Evolutionary conservation across 2,329 filamentous ascomycete genomes (phyloP), one percentile per base, ranked within the genome.

Genomic region (Xylaria digitata): DNA sequence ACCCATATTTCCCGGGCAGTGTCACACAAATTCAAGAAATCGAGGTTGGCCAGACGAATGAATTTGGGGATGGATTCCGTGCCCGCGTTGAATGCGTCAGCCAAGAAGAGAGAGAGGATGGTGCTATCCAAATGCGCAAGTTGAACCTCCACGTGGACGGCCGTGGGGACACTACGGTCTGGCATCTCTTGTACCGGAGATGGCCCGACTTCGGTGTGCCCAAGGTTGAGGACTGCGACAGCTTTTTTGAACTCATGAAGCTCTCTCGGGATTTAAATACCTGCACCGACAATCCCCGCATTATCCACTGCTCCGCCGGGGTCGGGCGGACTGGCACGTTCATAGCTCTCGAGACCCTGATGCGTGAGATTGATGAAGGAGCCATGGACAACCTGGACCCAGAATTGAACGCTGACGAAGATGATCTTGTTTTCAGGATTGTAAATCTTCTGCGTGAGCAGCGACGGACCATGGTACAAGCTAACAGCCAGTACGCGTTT

Each of bases 271-370:
- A 86, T 69, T 87, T 86, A 76, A 86, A 86, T 42, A 80, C 82
- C 1, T 81, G 81, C 7, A 81, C 83, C 6, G 79, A 83, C 23
- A 94, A 92, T 74, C 92, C 95, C 4, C 90, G 95, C 62, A 90
- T 98, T 66, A 87, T 94, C 11, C 92, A 94, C 79, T 94, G 92
- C 82, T 97, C 93, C 76, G 96, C 96, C 7, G 96, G 96, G 45
- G 95, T 99, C 15, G 96, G 96, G 13, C 89, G 96, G 62, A 97
- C 92, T 7, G 96, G 96, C 40, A 98, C 96, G 0, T 99, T 98
- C 77, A 97, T 99, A 74, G 92, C 93, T 1, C 86, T 99, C n/a
- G 96, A 98, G 79, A 93, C 96, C 78, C 87, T 99, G 30, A 85
- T 97, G 70, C 86, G 90, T 42, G 93, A 97, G 79, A 85, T 98